phyloP scores from a whole-genome alignment of 2,329 filamentous ascomycete genomes.

The Curvularia sp. region DNA sequence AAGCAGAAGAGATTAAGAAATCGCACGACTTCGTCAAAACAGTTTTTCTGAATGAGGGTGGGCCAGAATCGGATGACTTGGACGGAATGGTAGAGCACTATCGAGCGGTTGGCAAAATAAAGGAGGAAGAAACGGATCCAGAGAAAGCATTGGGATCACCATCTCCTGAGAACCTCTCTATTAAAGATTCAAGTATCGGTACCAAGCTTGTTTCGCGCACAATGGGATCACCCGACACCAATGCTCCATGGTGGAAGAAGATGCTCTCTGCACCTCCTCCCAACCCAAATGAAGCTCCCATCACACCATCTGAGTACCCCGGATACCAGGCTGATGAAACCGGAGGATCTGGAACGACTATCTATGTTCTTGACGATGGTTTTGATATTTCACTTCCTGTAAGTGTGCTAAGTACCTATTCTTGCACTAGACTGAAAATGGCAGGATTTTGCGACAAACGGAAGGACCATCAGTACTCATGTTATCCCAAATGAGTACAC shows the following conservation, averaged over 20 bases:
- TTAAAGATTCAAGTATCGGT: too few relatives aligned
- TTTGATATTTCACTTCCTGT: too few relatives aligned
- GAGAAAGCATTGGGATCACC: too few relatives aligned
- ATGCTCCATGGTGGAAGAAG: conserved; percentile 3
- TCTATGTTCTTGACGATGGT: conserved; percentile 18
- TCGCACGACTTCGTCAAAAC: too few relatives aligned
- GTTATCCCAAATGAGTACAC: too few relatives aligned
- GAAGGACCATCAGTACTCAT: neutral
- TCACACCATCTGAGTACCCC: neutral
- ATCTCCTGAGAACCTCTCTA: too few relatives aligned
- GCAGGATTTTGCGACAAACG: too few relatives aligned
- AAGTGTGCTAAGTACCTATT: too few relatives aligned
- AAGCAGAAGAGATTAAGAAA: neutral
- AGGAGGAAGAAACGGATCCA: too few relatives aligned
- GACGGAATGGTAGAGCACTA: neutral
- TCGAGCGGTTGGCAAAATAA: neutral
- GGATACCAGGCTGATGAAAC: conserved; percentile 14
- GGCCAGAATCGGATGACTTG: neutral
- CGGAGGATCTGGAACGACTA: conserved; percentile 12
- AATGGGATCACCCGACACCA: neutral
- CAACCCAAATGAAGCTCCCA: neutral
- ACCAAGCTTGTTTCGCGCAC: too few relatives aligned
- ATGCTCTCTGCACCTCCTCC: conserved; percentile 1
- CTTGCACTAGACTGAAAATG: too few relatives aligned
- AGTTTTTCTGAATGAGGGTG: too few relatives aligned